phyloP scores from a whole-genome alignment of 306 rosid genomes.

The Hylodesmum podocarpum region DNA sequence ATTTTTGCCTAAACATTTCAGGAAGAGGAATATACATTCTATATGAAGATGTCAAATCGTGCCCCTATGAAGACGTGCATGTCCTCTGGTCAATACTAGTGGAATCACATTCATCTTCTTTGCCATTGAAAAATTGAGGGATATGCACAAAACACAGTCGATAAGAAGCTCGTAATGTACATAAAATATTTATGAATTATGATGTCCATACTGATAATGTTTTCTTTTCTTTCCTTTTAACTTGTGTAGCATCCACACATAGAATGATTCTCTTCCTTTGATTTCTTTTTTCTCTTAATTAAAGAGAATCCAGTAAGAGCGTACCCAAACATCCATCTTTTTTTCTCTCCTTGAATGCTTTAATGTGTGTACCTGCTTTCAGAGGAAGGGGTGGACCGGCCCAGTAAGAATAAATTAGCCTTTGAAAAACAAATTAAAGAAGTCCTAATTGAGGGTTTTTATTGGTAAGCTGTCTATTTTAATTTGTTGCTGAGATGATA shows the following conservation, averaged over 20 bases:
- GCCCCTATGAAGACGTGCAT: conserved; percentile 87
- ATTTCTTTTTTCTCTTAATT: conserved; percentile 1
- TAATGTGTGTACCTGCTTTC: conserved; percentile 12
- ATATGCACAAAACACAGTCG: conserved; percentile 4
- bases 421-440: not conserved
- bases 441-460: not conserved
- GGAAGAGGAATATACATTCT: conserved; percentile 88
- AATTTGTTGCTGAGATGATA: conserved; percentile 54
- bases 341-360: not conserved
- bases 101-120: conserved; percentile 60
- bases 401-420: not conserved
- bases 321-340: not conserved
- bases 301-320: conserved; percentile 14
- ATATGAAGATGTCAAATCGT: conserved; percentile 88
- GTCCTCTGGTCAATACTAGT: conserved; percentile 87
- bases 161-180: conserved; percentile 30
- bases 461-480: conserved; percentile 50
- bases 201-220: conserved; percentile 23
- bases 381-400: not conserved
- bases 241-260: conserved; percentile 19
- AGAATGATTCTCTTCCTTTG: not conserved
- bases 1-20: conserved; percentile 26
- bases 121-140: conserved; percentile 40
- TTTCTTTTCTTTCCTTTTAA: not conserved
- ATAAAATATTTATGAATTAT: conserved; percentile 40